These are phyloP conservation scores for Aaosphaeria arxii DNA, from an alignment of 2,329 filamentous ascomycete species.

Conservation along the genomic window DNA sequence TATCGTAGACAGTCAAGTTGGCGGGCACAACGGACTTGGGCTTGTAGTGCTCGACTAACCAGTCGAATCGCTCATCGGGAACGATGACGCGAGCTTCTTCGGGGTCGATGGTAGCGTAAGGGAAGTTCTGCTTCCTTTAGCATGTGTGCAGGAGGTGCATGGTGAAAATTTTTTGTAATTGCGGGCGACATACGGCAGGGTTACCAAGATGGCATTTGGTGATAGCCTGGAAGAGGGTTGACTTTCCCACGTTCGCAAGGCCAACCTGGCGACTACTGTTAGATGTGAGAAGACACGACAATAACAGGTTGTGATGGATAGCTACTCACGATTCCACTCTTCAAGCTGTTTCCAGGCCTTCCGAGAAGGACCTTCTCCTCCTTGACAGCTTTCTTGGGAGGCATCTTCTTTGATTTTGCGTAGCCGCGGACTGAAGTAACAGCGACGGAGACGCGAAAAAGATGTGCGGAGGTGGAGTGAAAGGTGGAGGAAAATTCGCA, in stretches of 20 bases:
- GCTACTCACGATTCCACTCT: conserved; percentile 95
- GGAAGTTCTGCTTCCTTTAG: conserved; percentile 72
- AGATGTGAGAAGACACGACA: conserved; percentile 35
- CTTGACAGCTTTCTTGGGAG: conserved; percentile 87
- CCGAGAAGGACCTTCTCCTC: conserved; percentile 97
- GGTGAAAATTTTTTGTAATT: background rate
- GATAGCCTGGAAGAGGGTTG: conserved; percentile 98
- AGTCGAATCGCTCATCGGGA: conserved; percentile 93
- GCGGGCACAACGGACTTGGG: conserved; percentile 96
- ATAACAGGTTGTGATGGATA: conserved; percentile 33
- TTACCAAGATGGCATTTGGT: conserved; percentile 97
- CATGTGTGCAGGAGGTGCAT: background rate
- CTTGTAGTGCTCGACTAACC: conserved; percentile 94
- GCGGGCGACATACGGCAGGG: conserved; percentile 69
- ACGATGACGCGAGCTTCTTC: conserved; percentile 98
- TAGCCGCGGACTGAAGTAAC: conserved; percentile 51
- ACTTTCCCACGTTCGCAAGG: conserved; percentile 98
- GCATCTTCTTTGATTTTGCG: conserved; percentile 73
- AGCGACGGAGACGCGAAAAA: conserved; percentile 33
- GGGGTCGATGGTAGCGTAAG: conserved; percentile 97
- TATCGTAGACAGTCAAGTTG: conserved; percentile 97
- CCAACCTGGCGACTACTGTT: conserved; percentile 69
- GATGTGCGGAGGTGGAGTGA: conserved; percentile 40
- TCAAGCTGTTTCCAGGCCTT: conserved; percentile 94
- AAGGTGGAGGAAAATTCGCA: conserved; percentile 36